phyloP scores from a whole-genome alignment of 192 early-diverging fungal genomes.

The Backusella australiensis region DNA sequence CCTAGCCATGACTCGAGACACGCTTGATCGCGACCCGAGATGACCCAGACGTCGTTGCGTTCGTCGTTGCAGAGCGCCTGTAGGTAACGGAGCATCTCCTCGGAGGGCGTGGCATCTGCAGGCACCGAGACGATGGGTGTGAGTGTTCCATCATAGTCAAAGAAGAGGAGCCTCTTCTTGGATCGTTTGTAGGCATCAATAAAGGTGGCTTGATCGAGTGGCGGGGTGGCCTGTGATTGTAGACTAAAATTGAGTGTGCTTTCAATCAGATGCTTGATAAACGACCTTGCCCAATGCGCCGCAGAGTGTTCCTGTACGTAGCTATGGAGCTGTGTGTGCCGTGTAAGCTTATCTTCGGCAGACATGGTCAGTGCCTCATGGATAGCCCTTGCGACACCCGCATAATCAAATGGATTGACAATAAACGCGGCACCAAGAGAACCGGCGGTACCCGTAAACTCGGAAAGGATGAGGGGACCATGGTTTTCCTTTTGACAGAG shows the following conservation, averaged over 20 bases:
- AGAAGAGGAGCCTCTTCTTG: constrained; percentile 82
- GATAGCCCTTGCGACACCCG: constrained; percentile 78
- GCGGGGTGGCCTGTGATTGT: constrained; percentile 45
- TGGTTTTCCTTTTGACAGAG: constrained; percentile 86
- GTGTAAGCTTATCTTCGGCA: constrained; percentile 58
- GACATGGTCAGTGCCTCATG: constrained; percentile 67
- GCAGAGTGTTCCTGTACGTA: constrained; percentile 85
- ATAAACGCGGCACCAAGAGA: constrained; percentile 73
- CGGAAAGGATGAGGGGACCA: constrained; percentile 88
- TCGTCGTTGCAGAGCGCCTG: constrained; percentile 68
- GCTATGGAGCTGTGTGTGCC: constrained; percentile 62
- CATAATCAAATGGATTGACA: constrained; percentile 89
- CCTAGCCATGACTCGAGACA: constrained; percentile 85
- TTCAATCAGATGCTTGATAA: constrained; percentile 72
- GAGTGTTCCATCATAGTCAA: constrained; percentile 98
- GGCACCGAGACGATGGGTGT: constrained; percentile 91
- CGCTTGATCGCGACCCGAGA: constrained; percentile 89
- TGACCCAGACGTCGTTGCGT: constrained; percentile 84
- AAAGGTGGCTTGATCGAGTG: constrained; percentile 35
- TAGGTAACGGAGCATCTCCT: constrained; percentile 82
- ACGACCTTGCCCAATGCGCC: constrained; percentile 80
- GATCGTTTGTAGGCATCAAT: constrained; percentile 54
- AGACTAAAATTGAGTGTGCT: constrained; percentile 41
- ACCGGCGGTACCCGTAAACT: constrained; percentile 97
- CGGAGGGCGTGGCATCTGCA: constrained; percentile 78